Conservation (phyloP, 345 rosid species). For the Citrus maxima region DNA sequence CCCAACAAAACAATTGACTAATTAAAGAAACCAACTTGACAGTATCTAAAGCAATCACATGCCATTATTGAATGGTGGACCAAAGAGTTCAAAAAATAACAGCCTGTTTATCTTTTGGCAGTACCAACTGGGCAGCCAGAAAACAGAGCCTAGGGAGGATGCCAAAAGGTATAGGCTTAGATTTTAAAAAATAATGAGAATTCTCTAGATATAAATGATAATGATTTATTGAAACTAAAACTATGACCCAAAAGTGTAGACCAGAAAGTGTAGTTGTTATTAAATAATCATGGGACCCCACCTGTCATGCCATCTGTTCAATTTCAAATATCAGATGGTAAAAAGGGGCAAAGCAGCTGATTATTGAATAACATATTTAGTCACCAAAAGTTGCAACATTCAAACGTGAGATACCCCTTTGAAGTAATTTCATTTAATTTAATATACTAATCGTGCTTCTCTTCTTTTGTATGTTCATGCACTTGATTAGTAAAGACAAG, state of each 20-base stretch:
- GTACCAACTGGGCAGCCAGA: not conserved
- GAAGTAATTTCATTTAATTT: not conserved
- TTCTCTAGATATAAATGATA: not conserved
- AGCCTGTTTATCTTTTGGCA: not conserved
- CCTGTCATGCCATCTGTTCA: not conserved
- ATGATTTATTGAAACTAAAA: no score
- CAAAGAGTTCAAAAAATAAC: constrained; percentile 1
- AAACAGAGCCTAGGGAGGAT: not conserved
- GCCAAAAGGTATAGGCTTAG: not conserved
- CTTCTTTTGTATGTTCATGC: not conserved
- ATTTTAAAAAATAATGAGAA: not conserved
- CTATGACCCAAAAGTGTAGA: no score
- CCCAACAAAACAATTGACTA: not conserved
- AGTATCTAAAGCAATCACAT: not conserved
- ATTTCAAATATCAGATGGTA: not conserved
- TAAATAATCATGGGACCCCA: no score
- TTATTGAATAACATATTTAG: not conserved
- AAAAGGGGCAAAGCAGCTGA: not conserved
- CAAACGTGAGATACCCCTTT: not conserved
- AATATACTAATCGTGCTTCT: not conserved
- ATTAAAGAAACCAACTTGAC: not conserved
- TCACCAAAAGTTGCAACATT: not conserved
- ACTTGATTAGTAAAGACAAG: not conserved
- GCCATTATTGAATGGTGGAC: not conserved
- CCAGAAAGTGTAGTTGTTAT: no score